A percentile compares a stretch with the other conserved stretches of the same genome.
Evolutionary conservation across 371 early-diverging fungal species (phyloP).

Genomic region (Coemansia sp.): DNA sequence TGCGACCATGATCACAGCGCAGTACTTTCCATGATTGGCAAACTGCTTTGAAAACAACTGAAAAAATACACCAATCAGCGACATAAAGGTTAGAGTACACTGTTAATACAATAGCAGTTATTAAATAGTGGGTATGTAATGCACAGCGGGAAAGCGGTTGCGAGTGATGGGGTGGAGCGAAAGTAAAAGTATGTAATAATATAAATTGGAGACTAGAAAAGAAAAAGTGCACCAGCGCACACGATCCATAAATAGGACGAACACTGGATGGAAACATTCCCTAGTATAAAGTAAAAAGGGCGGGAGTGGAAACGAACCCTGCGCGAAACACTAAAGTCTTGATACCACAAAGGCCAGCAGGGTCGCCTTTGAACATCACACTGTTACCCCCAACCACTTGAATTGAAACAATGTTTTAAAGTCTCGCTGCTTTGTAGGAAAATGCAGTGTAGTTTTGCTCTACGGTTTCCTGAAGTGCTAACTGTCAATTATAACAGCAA

Average conservation of each 20-base stretch:
- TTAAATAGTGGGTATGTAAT: not conserved
- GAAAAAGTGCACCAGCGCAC: not conserved
- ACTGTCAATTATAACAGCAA: too few relatives aligned
- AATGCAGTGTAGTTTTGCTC: too few relatives aligned
- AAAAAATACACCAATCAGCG: not conserved
- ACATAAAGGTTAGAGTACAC: not conserved
- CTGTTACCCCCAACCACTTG: too few relatives aligned
- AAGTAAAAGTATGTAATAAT: not conserved
- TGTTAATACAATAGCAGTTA: not conserved
- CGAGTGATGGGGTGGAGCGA: not conserved
- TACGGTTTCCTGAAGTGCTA: too few relatives aligned
- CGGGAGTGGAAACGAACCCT: too few relatives aligned
- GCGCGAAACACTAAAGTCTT: too few relatives aligned
- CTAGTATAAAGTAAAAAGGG: not conserved
- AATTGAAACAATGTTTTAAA: too few relatives aligned
- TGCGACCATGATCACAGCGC: not conserved
- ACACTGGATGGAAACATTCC: not conserved
- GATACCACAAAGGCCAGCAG: too few relatives aligned
- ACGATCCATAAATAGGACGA: too few relatives aligned
- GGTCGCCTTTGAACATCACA: too few relatives aligned
- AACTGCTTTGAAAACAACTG: not conserved
- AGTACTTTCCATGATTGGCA: not conserved
- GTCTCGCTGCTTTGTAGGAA: too few relatives aligned
- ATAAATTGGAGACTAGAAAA: not conserved
- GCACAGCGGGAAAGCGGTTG: not conserved